Evolutionary conservation across 495 filamentous ascomycete species (phyloP).

Genomic region (Aspergillus nanangensis): DNA sequence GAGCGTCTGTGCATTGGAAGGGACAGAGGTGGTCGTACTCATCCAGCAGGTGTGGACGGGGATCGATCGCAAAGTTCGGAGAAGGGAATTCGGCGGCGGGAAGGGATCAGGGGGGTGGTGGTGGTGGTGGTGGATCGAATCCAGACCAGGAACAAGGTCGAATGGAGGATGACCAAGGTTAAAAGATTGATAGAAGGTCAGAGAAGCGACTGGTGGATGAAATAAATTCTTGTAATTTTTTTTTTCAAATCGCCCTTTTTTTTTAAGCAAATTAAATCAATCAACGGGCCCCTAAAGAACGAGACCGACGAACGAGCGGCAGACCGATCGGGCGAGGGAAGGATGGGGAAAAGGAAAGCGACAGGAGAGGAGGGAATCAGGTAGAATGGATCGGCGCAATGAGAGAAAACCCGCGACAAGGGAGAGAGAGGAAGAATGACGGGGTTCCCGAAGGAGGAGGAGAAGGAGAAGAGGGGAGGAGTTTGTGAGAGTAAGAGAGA

Average conservation of each 20-base stretch:
- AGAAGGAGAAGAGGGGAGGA: neutral
- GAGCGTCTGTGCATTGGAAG: slow-evolving; percentile 50
- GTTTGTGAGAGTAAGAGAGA: neutral
- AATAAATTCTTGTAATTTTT: neutral
- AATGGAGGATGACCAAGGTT: too few relatives aligned
- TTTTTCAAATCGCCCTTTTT: too few relatives aligned
- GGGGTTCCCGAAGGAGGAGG: neutral
- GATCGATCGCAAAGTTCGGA: slow-evolving; percentile 4
- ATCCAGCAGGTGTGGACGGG: slow-evolving; percentile 29
- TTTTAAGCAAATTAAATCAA: too few relatives aligned
- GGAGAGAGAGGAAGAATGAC: too few relatives aligned
- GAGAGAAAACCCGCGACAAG: too few relatives aligned
- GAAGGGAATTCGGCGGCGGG: neutral
- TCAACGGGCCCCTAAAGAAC: neutral
- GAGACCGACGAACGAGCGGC: neutral
- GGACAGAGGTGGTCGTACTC: slow-evolving; percentile 30
- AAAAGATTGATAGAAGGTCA: neutral
- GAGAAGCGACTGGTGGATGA: neutral
- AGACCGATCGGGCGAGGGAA: neutral
- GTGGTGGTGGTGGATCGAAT: too few relatives aligned
- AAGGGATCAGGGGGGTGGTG: too few relatives aligned
- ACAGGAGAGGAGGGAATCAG: too few relatives aligned
- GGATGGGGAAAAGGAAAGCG: neutral
- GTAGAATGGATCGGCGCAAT: too few relatives aligned
- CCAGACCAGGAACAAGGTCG: neutral